Base-by-base conservation (phyloP, 805 yeast species). In the Lipomyces lipofer region DNA sequence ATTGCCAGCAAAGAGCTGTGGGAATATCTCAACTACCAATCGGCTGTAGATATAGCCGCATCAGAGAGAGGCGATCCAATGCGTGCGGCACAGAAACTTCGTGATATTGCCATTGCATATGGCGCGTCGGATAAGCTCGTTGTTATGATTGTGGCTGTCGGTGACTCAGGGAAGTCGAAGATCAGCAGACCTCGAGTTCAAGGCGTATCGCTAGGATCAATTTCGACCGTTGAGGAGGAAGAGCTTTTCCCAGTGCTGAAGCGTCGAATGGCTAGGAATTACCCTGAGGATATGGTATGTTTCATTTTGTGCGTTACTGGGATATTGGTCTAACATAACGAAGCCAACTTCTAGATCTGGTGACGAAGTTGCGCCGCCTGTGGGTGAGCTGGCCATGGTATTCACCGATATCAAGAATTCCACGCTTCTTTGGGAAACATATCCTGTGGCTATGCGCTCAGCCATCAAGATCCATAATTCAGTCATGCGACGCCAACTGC, bases 351-450 rank as follows among this genome's bases (percentile, higher is more conserved):
- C 60, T n/a, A 38, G 65, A 15, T 36, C 52, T 17, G 64, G 67
- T 3, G 65, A 66, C 8, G 99, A 94, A 66, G 91, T 94, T 54
- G 84, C 86, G 8, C 97, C 99, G 2, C 99, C 99, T 1, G 84
- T 85, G 4, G 98, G 98, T 1, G 90, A 89, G 47, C 74, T 94
- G 47, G 97, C 99, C 0, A 85, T 94, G 81, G 97, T 92, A 0
- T 94, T 94, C 71, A 94, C 99, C 0, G 99, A 94, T 79, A 94
- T 94, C 63, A 90, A 92, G 65, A 91, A 87, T 68, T 91, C 98
- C 1, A 94, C 99, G 0, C 73, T 85, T 47, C 72, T 94, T 50
- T 94, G 99, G 99, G 99, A 94, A 66, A 76, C 88, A 6, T 85
- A 83, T 66, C 96, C 97, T 1, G 81, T 82, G 48, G 95, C 97